phyloP scores from a whole-genome alignment of 371 early-diverging fungal species.

The Apophysomyces sp. region DNA sequence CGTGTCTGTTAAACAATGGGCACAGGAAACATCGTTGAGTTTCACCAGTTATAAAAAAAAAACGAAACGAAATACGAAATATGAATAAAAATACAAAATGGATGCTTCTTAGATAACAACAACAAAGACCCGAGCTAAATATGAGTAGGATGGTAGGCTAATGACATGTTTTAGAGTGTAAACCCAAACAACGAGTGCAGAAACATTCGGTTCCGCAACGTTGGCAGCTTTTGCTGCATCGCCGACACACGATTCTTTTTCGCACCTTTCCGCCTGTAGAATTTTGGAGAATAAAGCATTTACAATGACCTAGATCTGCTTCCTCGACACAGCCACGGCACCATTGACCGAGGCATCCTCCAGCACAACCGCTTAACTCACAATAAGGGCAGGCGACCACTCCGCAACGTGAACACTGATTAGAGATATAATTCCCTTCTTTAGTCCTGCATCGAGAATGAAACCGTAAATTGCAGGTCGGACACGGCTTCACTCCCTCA shows the following conservation, averaged over 20 bases:
- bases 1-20: no score
- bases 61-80: no score
- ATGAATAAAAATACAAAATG: no score
- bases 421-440: slow-evolving; percentile 13
- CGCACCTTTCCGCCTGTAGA: slow-evolving; percentile 11
- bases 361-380: slow-evolving; percentile 17
- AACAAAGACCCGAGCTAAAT: no score
- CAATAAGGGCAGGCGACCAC: slow-evolving; percentile 23
- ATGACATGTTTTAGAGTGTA: slow-evolving; percentile 14
- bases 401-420: slow-evolving; percentile 18
- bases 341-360: slow-evolving; percentile 25
- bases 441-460: slow-evolving; percentile 17
- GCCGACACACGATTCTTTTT: slow-evolving; percentile 11
- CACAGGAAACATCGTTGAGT: no score
- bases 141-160: not conserved
- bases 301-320: slow-evolving; percentile 13
- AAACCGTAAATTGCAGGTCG: slow-evolving; percentile 8
- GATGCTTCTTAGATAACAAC: no score
- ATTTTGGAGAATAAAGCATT: slow-evolving; percentile 11
- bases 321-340: slow-evolving; percentile 12
- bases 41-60: no score
- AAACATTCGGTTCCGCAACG: slow-evolving; percentile 8
- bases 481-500: slow-evolving; percentile 4
- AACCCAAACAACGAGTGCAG: slow-evolving; percentile 12
- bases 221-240: slow-evolving; percentile 10